Evolutionary conservation across 345 rosid species (phyloP), one percentile per base, ranked within the genome.

Genomic region (Bruguiera sexangula): DNA sequence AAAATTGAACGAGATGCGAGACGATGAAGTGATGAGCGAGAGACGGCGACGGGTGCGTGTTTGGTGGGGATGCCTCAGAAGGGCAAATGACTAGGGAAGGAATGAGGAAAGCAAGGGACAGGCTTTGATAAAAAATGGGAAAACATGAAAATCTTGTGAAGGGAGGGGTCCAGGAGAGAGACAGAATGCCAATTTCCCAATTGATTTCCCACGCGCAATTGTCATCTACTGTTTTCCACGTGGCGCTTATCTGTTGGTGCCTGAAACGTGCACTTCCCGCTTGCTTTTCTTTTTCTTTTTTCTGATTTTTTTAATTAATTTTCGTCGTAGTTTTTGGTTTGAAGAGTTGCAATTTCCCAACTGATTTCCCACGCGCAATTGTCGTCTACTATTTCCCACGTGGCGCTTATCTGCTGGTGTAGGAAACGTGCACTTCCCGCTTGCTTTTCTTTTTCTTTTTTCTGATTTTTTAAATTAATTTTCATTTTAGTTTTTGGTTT

Each of bases 341-440:
- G 37, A 34, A 26, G 27, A 26, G 27, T 26, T 26, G 27, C 27
- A 26, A 26, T 26, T 26, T 26, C 27, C 27, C 27, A 2, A 26
- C 27, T 2, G 27, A 26, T 26, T 26, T 36, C 63, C 55, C 65
- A 78, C 53, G 62, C 69, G 69, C 66, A 29, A 56, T 36, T 51
- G 8, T 24, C 34, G 8, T 53, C 20, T 7, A 48, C 37, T 24
- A 39, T 27, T 39, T 56, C 6, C 60, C 70, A 79, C 80, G 74
- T 76, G 74, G 24, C 74, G 3, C 4, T 2, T n/a, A 2, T 0
- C 11, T 1, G 67, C 32, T 71, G 61, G 79, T 13, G 10, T 30
- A 57, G 39, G 39, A 36, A 69, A 76, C 81, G 75, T 79, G 73
- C 74, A 59, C 10, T n/a, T 52, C 65, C 79, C 73, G 79, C 73